phyloP scores from a whole-genome alignment of 2,329 filamentous ascomycete species.

The Thielaviopsis punctulata region DNA sequence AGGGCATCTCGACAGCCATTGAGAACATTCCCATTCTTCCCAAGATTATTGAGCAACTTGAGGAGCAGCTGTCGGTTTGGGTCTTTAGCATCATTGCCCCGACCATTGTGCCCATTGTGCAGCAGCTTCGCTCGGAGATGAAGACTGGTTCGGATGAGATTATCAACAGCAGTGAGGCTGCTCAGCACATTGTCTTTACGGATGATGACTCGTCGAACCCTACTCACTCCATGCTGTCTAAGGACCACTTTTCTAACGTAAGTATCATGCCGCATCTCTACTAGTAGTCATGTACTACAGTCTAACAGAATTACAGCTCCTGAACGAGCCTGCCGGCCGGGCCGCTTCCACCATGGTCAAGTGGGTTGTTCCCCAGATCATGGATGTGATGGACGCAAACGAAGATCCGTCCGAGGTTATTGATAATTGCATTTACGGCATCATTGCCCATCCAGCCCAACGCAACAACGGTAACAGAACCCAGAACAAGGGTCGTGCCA shows the following conservation, averaged over 20 bases:
- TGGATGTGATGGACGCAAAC: slow-evolving; percentile 65
- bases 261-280: slow-evolving; percentile 14
- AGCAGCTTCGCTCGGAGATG: slow-evolving; percentile 74
- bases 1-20: slow-evolving; percentile 58
- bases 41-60: slow-evolving; percentile 68
- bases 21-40: slow-evolving; percentile 75
- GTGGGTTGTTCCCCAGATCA: slow-evolving; percentile 81
- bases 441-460: slow-evolving; percentile 78
- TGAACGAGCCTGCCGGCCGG: slow-evolving; percentile 78
- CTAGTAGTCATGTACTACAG: neutral
- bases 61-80: slow-evolving; percentile 76
- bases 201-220: slow-evolving; percentile 64
- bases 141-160: slow-evolving; percentile 74
- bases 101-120: slow-evolving; percentile 70
- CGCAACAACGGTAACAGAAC: slow-evolving; percentile 53
- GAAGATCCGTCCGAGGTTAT: slow-evolving; percentile 58
- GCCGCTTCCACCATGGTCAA: slow-evolving; percentile 61
- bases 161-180: slow-evolving; percentile 65
- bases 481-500: slow-evolving; percentile 49
- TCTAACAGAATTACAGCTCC: slow-evolving; percentile 26
- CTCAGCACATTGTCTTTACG: slow-evolving; percentile 76
- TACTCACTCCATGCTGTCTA: slow-evolving; percentile 89
- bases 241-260: slow-evolving; percentile 84
- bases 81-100: slow-evolving; percentile 85
- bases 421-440: slow-evolving; percentile 60